These are phyloP conservation scores for Neocucurbitaria cava DNA, from an alignment of 2,329 filamentous ascomycete species.

Conservation along the genomic window DNA sequence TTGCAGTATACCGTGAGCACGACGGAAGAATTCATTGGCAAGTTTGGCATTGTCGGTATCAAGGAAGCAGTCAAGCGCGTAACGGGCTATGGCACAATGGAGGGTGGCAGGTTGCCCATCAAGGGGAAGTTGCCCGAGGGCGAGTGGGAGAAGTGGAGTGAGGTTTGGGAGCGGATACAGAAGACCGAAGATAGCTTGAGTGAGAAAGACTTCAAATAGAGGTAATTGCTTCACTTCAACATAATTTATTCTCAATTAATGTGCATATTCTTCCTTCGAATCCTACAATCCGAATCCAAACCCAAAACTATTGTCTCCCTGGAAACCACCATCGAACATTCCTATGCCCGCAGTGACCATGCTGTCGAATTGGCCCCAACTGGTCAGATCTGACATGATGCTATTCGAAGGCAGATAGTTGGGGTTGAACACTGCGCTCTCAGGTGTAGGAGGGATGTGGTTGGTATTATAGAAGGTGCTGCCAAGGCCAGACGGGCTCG, in stretches of 20 bases:
- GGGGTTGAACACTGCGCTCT: conserved; percentile 32
- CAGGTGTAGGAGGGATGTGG: conserved; percentile 36
- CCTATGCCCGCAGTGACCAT: conserved; percentile 46
- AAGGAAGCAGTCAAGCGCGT: conserved; percentile 68
- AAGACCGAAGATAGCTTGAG: conserved; percentile 39
- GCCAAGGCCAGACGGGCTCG: conserved; percentile 14
- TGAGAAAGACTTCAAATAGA: conserved; percentile 32
- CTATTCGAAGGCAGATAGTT: conserved; percentile 31
- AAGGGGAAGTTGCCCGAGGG: conserved; percentile 64
- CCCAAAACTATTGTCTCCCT: conserved; percentile 27
- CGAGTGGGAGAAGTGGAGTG: conserved; percentile 60
- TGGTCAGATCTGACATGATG: conserved; percentile 44
- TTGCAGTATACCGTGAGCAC: conserved; percentile 68
- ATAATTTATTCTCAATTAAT: background rate
- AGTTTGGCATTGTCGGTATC: conserved; percentile 68
- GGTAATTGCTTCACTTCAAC: background rate
- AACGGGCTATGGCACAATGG: conserved; percentile 65
- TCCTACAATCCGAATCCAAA: conserved; percentile 27
- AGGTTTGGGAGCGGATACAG: conserved; percentile 40
- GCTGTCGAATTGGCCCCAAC: conserved; percentile 49
- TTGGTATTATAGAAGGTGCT: conserved; percentile 21
- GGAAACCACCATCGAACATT: conserved; percentile 38
- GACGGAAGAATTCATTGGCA: conserved; percentile 68
- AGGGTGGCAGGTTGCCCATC: conserved; percentile 67
- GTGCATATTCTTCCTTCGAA: background rate